Evolutionary conservation across 768 basidiomycete genomes (phyloP).

Genomic region (Amanita muscaria): DNA sequence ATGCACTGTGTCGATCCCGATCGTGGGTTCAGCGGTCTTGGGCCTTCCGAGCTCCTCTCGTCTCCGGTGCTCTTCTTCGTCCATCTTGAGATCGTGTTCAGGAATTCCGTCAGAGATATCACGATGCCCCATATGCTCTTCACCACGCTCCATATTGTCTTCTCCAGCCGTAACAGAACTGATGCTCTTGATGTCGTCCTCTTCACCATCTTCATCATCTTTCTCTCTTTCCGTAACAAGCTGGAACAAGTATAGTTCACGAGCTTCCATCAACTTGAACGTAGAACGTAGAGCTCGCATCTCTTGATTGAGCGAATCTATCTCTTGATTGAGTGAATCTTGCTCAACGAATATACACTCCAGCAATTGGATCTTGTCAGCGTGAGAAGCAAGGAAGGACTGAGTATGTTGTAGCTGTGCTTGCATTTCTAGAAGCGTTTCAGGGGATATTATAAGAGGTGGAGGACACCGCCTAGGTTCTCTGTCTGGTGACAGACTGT

Average conservation of each 20-base stretch:
- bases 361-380: conserved; percentile 69
- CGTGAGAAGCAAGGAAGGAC: conserved; percentile 56
- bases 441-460: conserved; percentile 15
- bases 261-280: conserved; percentile 66
- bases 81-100: too few relatives aligned
- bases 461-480: conserved; percentile 14
- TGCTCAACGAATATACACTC: conserved; percentile 81
- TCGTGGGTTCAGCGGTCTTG: conserved; percentile 71
- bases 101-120: conserved; percentile 15
- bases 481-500: conserved; percentile 8
- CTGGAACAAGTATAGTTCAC: conserved; percentile 34
- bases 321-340: too few relatives aligned
- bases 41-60: conserved; percentile 60
- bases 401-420: conserved; percentile 81
- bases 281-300: conserved; percentile 59
- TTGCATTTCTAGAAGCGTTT: conserved; percentile 56
- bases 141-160: conserved; percentile 62
- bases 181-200: conserved; percentile 67
- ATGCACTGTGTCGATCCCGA: conserved; percentile 30
- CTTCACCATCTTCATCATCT: conserved; percentile 42
- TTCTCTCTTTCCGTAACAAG: conserved; percentile 10
- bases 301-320: conserved; percentile 71
- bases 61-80: conserved; percentile 14
- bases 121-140: conserved; percentile 35
- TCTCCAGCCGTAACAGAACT: conserved; percentile 62